phyloP scores from a whole-genome alignment of 306 rosid genomes.

The Cucurbita argyrosperma region DNA sequence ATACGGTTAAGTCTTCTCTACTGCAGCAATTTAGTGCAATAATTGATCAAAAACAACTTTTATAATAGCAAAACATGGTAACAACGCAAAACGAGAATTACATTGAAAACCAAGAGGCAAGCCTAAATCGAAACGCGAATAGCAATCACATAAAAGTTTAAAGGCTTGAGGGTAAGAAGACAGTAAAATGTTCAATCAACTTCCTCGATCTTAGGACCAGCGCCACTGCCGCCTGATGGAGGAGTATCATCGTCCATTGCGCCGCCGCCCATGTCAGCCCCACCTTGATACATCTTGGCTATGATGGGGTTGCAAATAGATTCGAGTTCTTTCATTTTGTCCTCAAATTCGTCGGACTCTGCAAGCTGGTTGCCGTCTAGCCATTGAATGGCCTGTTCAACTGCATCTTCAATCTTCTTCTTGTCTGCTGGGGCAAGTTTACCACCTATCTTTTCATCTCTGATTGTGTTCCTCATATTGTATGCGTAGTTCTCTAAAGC shows the following conservation, averaged over 20 bases:
- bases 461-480: conserved; percentile 63
- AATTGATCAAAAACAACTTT: too few relatives aligned
- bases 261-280: conserved; percentile 22
- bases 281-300: conserved; percentile 70
- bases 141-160: neutral
- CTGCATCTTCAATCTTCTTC: conserved; percentile 51
- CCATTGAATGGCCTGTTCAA: conserved; percentile 58
- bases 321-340: conserved; percentile 71
- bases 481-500: conserved; percentile 62
- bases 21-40: too few relatives aligned
- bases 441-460: conserved; percentile 51
- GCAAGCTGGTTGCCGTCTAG: conserved; percentile 55
- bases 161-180: neutral
- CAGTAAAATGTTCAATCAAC: conserved; percentile 26
- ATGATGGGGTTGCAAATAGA: conserved; percentile 52
- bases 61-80: too few relatives aligned
- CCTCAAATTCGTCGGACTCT: conserved; percentile 55
- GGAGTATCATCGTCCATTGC: conserved; percentile 34
- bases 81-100: neutral
- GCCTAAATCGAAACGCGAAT: neutral
- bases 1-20: too few relatives aligned
- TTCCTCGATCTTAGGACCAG: conserved; percentile 75
- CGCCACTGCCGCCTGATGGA: conserved; percentile 41
- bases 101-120: neutral
- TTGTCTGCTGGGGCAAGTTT: conserved; percentile 20